Evolutionary conservation across 345 rosid genomes (phyloP), one percentile per base, ranked within the genome.

Genomic region (Hevea brasiliensis): DNA sequence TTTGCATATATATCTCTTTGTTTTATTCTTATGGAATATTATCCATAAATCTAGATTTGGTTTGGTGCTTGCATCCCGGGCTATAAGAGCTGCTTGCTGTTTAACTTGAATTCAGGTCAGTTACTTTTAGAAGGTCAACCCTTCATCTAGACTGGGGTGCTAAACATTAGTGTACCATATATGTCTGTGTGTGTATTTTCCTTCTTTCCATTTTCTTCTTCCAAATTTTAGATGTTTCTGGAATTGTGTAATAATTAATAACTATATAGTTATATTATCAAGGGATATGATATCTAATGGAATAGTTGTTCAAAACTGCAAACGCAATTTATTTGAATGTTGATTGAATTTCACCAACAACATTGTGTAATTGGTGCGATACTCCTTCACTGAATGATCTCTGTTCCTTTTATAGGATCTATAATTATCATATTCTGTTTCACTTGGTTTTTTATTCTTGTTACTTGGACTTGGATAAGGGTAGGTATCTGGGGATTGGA

Each of bases 51-150:
- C 29, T 59, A 93, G 96, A 62, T 93, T 93, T 81, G 98, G 97
- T 74, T 81, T 75, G 47, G 92, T 91, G 67, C 98, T 93, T 72
- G 86, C 83, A 73, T 91, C 98, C 32, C 86, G 98, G 42, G 93
- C 94, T 60, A 90, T 93, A 55, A 87, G 96, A 81, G 98, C 98
- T 59, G 97, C 96, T 61, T 97, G 91, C 77, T 93, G 97, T 82
- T 89, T 93, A 86, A 93, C 98, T 73, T 93, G 96, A 75, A 93
- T 93, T 53, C 98, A 93, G 97, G 98, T 89, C 50, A 74, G 87
- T 58, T 64, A 54, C 63, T 65, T 77, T 60, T 53, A 62, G 35
- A 45, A 20, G 24, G 3, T 53, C 57, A 18, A 1, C n/a, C 55
- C 55, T 50, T 50, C 21, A 15, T 23, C 8, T n/a, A 21, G 60